A percentile compares a stretch with the other conserved stretches of the same genome.
These are phyloP conservation scores for Tolypocladium cylindrosporum DNA, from an alignment of 2,329 filamentous ascomycete species.

Conservation along the genomic window DNA sequence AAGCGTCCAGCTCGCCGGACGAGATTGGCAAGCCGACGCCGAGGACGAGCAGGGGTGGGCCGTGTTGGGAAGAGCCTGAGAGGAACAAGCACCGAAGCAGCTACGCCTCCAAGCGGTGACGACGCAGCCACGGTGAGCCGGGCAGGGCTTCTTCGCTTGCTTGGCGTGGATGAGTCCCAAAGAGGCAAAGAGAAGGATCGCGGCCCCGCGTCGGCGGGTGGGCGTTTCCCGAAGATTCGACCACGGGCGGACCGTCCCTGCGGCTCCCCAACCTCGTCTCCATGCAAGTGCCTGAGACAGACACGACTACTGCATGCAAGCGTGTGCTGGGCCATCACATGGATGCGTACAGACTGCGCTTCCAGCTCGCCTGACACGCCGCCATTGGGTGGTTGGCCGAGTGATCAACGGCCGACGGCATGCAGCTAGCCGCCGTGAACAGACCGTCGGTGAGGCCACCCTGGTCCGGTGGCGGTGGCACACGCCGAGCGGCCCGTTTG, in stretches of 20 bases:
- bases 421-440: slow-evolving; percentile 11
- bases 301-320: not conserved
- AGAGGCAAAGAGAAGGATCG: not conserved
- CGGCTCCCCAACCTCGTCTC: slow-evolving; percentile 1
- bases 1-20: not conserved
- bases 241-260: slow-evolving; percentile 1
- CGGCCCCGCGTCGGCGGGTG: not conserved
- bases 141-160: not conserved
- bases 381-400: slow-evolving; percentile 7
- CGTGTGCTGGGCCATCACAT: slow-evolving; percentile 1
- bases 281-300: slow-evolving; percentile 6
- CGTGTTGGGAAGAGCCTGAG: not conserved
- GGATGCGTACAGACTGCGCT: not conserved
- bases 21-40: not conserved
- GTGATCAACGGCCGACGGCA: slow-evolving; percentile 7
- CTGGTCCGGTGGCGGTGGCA: slow-evolving; percentile 4
- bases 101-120: not conserved
- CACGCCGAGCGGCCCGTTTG: not conserved
- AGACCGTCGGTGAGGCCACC: slow-evolving; percentile 11
- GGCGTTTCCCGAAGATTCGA: not conserved
- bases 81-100: not conserved
- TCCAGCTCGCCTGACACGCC: slow-evolving; percentile 1
- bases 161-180: not conserved
- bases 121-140: not conserved
- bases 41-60: not conserved